Evolutionary conservation across 2,329 filamentous ascomycete species (phyloP).

Genomic region (Alternaria conjuncta): DNA sequence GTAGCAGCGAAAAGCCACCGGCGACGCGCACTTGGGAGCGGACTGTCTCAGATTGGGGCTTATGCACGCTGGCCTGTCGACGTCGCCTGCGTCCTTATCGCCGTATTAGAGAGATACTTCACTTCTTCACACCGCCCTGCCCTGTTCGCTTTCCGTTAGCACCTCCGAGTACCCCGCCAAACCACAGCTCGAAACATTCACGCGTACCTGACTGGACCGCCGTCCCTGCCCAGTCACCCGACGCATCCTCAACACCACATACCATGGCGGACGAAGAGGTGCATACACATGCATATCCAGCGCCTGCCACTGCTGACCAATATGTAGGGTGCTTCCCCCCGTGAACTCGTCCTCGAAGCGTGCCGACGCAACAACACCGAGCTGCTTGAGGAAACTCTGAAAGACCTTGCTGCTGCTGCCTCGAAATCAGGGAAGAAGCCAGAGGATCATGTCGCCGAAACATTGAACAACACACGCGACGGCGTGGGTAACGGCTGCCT

Average conservation of each 20-base stretch:
- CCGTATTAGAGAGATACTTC: slow-evolving; percentile 1
- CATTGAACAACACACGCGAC: slow-evolving; percentile 86
- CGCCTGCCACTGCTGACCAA: slow-evolving; percentile 14
- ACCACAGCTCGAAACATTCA: slow-evolving; percentile 12
- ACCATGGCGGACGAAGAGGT: slow-evolving; percentile 48
- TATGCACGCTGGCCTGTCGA: slow-evolving; percentile 16
- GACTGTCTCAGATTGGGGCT: slow-evolving; percentile 25
- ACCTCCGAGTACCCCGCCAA: slow-evolving; percentile 18
- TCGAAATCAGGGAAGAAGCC: slow-evolving; percentile 59
- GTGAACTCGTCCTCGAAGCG: slow-evolving; percentile 89
- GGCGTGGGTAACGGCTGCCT: slow-evolving; percentile 87
- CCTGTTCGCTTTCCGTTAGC: slow-evolving; percentile 14
- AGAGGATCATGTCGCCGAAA: slow-evolving; percentile 69
- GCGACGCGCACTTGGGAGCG: slow-evolving; percentile 17
- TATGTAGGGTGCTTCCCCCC: slow-evolving; percentile 77
- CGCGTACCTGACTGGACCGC: slow-evolving; percentile 3
- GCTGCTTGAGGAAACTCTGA: slow-evolving; percentile 77
- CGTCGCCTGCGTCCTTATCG: neutral
- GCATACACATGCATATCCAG: slow-evolving; percentile 3
- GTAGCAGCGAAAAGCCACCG: slow-evolving; percentile 14
- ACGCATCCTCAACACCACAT: slow-evolving; percentile 1
- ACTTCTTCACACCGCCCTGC: slow-evolving; percentile 9
- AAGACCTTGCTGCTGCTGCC: slow-evolving; percentile 54
- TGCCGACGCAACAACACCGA: slow-evolving; percentile 92
- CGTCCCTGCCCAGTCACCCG: slow-evolving; percentile 1